Base-by-base conservation (phyloP, 352 stramenopile species). In the Phytophthora pistaciae region DNA sequence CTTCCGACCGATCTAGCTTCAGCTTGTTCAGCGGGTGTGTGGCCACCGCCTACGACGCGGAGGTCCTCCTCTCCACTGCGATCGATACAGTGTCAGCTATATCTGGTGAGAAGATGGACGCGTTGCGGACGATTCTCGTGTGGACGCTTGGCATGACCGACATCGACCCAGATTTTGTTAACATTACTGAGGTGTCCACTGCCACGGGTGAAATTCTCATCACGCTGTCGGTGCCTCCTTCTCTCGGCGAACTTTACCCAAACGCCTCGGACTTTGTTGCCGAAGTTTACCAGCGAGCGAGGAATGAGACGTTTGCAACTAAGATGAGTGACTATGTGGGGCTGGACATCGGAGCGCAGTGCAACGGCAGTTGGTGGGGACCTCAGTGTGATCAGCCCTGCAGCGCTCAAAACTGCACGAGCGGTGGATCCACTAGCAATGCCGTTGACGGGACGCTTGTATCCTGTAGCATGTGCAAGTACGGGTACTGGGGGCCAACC, bases 1-100 rank as follows among this genome's bases (percentile, higher is more conserved):
- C 70, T 70, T 64, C 65, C 6, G 33, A 20, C 49, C 64, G 70
- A 8, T 60, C 48, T 23, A 63, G 58, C 31, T 64, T 52, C 54
- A 77, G 70, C 20, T 49, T 74, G 25, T 77, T 77, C 42, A 77
- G 70, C 20, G 70, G 70, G 4, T 77, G 70, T 25, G 60, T 77
- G 56, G 65, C 64, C 40, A 67, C 70, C 18, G 54, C 70, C 2
- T 77, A 74, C 29, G 65, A 77, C n/a, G 70, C 53, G 29, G 58
- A 77, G 52, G 61, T 77, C 20, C 44, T 73, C 13, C 55, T 76
- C 5, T 69, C 60, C 10, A 70, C 64, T 18, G 58, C 64, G 0
- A 33, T 66, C 5, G 25, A 64, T 38, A 31, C 20, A 0, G 54
- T 66, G 16, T 52, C 40, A 5, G 69, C 70, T 42, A 31, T 77